Base-by-base conservation (phyloP, 345 rosid genomes). In the Mercurialis annua region DNA sequence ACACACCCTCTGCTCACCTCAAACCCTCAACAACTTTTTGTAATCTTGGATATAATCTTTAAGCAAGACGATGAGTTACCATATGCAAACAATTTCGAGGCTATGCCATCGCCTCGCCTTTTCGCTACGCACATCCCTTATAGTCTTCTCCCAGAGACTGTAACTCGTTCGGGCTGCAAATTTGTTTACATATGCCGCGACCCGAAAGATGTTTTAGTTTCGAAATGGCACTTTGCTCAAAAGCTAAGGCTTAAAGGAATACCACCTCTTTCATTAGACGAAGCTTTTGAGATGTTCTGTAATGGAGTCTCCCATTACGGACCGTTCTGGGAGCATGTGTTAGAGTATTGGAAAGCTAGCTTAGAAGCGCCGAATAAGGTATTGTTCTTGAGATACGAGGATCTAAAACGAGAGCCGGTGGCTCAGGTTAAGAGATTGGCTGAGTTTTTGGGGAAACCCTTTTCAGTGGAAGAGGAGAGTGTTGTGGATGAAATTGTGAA, bases 91-190 rank as follows among this genome's bases (percentile, higher is more conserved):
- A 4, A 34, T 34, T 3, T 34, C 9, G 40, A 34, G 5, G 9
- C 4, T 34, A 34, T 34, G 4, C 40, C 40, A 34, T 34, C 40
- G 9, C n/a, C n/a, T n/a, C n/a, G n/a, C n/a, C n/a, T n/a, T n/a
- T n/a, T n/a, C n/a, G n/a, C 56, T 9, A 51, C 56, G 26, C 59
- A 54, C 17, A 7, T 54, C 14, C 59, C 59, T 54, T 54, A 24
- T 15, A 14, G 3, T 26, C 29, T 31, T 8, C 10, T 52, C 30
- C 57, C 57, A 1, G 26, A 9, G 0, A 23, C 57, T 15, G 26
- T 52, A 23, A 21, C 57, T 10, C 7, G 14, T 0, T 21, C 21
- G n/a, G n/a, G n/a, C 26, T 23, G 26, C n/a, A n/a, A n/a, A 24
- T 4, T 52, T 10, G 11, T 52, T 52, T 52, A 52, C 15, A 1